These are phyloP conservation scores for Boeremia exigua DNA, from an alignment of 2,329 filamentous ascomycete genomes.

Conservation along the genomic window DNA sequence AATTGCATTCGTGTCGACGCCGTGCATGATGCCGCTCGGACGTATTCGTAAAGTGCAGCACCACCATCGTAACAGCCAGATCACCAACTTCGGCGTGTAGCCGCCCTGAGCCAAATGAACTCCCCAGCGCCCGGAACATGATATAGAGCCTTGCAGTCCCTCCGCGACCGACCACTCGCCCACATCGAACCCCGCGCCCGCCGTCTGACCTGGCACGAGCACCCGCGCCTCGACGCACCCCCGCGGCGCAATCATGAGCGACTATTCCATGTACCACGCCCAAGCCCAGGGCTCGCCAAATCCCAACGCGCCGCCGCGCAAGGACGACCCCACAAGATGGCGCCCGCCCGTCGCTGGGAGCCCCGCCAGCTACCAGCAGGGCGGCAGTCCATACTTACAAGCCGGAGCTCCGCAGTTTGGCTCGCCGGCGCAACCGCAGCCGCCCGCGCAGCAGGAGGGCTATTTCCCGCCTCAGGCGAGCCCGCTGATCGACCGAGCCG, in stretches of 20 bases:
- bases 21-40: constrained; percentile 9
- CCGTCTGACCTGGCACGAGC: neutral
- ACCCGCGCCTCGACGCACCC: constrained; percentile 17
- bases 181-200: constrained; percentile 20
- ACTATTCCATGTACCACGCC: constrained; percentile 48
- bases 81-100: constrained; percentile 35
- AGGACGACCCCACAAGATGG: constrained; percentile 43
- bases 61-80: constrained; percentile 36
- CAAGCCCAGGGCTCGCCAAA: constrained; percentile 39
- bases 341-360: constrained; percentile 53
- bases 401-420: constrained; percentile 40
- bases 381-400: constrained; percentile 38
- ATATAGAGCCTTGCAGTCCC: constrained; percentile 27
- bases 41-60: constrained; percentile 29
- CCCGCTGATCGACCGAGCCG: constrained; percentile 22
- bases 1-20: neutral
- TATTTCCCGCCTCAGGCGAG: constrained; percentile 52
- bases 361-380: constrained; percentile 53
- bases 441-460: constrained; percentile 41
- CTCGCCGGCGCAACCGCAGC: constrained; percentile 37
- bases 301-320: constrained; percentile 31
- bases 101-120: constrained; percentile 15
- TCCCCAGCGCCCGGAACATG: constrained; percentile 23
- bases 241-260: constrained; percentile 45
- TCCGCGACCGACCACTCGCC: constrained; percentile 17